Percentiles rank a stretch among this genome's conserved stretches.
These are phyloP conservation scores for Staphylotrichum longicolle DNA, from an alignment of 495 filamentous ascomycete genomes.

Conservation along the genomic window DNA sequence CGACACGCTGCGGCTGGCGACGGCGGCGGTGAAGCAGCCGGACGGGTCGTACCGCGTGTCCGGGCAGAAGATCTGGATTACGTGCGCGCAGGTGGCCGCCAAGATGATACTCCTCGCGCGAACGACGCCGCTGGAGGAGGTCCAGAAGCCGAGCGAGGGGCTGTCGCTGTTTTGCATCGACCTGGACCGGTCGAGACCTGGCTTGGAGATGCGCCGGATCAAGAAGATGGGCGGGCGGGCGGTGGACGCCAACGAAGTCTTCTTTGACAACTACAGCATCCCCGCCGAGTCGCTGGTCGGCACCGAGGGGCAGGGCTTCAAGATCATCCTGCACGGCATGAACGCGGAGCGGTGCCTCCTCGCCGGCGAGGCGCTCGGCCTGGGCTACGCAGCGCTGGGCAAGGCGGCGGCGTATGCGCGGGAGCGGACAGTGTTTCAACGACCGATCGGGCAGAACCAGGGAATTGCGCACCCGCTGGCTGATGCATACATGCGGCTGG, in stretches of 20 bases:
- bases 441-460: constrained; percentile 73
- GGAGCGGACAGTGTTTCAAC: constrained; percentile 66
- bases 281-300: constrained; percentile 62
- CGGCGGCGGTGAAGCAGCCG: constrained; percentile 51
- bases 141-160: constrained; percentile 64
- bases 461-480: constrained; percentile 73
- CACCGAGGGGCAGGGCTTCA: constrained; percentile 68
- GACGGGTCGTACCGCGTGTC: constrained; percentile 59
- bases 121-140: constrained; percentile 64
- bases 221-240: constrained; percentile 79
- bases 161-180: constrained; percentile 76
- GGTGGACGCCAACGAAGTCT: constrained; percentile 81
- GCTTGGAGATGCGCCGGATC: constrained; percentile 65
- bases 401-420: constrained; percentile 64
- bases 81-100: constrained; percentile 70
- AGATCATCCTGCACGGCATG: constrained; percentile 77
- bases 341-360: constrained; percentile 77
- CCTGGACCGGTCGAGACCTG: constrained; percentile 56
- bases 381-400: constrained; percentile 70
- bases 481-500: constrained; percentile 71
- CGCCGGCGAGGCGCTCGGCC: constrained; percentile 72
- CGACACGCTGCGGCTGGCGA: constrained; percentile 67
- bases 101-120: constrained; percentile 79
- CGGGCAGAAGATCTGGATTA: constrained; percentile 84
- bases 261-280: constrained; percentile 72